Evolutionary conservation across 148 eudicot genomes (phyloP).

Genomic region (Rhododendron griersonianum): DNA sequence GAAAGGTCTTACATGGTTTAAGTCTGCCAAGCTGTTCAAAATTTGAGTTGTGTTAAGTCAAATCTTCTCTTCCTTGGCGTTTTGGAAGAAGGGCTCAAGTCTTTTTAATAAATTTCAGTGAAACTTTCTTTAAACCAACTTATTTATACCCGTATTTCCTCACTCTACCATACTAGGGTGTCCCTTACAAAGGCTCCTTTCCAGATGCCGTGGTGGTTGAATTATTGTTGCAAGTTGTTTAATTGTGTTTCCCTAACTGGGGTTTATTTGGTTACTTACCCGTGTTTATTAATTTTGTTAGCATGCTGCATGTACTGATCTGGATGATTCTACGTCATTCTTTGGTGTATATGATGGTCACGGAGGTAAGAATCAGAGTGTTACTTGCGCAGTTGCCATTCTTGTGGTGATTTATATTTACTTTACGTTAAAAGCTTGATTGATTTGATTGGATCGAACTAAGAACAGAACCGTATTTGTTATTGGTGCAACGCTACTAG

Average conservation of each 20-base stretch:
- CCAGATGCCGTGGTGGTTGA: neutral
- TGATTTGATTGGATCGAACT: neutral
- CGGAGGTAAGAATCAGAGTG: conserved; percentile 61
- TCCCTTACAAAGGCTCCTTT: neutral
- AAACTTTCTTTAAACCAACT: neutral
- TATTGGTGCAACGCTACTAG: neutral
- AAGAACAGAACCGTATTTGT: neutral
- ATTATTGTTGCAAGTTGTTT: neutral
- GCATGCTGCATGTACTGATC: conserved; percentile 94
- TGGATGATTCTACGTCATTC: conserved; percentile 81
- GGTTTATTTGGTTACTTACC: neutral
- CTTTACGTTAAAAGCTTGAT: neutral
- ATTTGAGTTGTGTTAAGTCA: neutral
- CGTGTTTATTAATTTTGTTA: conserved; percentile 23
- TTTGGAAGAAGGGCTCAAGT: neutral
- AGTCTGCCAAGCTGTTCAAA: neutral
- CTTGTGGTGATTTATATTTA: neutral
- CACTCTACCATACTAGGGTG: neutral
- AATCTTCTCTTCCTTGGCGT: neutral
- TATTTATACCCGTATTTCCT: neutral
- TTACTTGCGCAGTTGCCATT: neutral
- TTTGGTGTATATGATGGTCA: conserved; percentile 99
- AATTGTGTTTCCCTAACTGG: neutral
- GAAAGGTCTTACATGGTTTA: neutral
- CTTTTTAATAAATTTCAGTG: neutral